A percentile compares a stretch with the other conserved stretches of the same genome.
phyloP scores from a whole-genome alignment of 768 basidiomycete species.

The Pisolithus orientalis region DNA sequence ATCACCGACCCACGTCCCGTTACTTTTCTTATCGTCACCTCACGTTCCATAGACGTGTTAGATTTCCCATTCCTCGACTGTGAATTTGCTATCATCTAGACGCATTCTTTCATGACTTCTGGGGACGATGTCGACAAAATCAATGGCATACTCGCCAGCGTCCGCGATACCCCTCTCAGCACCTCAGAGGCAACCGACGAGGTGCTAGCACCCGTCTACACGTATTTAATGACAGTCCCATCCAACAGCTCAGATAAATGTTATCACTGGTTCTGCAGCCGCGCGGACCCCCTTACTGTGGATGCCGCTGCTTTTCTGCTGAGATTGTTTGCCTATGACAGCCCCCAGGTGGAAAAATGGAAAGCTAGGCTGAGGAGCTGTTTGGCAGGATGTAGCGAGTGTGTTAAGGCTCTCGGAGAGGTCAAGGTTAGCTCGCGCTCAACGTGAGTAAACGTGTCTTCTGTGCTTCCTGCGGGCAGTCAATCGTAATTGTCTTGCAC shows the following conservation, averaged over 20 bases:
- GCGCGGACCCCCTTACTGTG: conserved; percentile 46
- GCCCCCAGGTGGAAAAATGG: conserved; percentile 56
- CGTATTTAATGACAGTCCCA: conserved; percentile 45
- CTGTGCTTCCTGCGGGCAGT: not conserved
- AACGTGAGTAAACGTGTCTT: conserved; percentile 52
- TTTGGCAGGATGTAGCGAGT: conserved; percentile 58
- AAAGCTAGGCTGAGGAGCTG: conserved; percentile 48
- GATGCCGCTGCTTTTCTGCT: conserved; percentile 78
- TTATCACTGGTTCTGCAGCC: conserved; percentile 79
- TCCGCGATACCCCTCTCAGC: conserved; percentile 56
- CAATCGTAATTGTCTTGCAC: not conserved
- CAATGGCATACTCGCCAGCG: conserved; percentile 41
- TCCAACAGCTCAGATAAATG: conserved; percentile 30
- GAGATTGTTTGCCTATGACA: conserved; percentile 73
- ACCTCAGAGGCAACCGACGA: conserved; percentile 42
- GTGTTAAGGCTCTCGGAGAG: conserved; percentile 60
- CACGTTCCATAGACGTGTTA: not conserved
- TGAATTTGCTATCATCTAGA: too few species aligned
- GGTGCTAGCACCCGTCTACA: conserved; percentile 44
- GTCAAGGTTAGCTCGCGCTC: conserved; percentile 58
- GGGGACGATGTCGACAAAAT: conserved; percentile 31
- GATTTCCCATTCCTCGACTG: too few species aligned
- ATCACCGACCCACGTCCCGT: too few species aligned
- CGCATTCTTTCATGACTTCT: conserved; percentile 18
- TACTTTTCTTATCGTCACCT: not conserved